phyloP scores from a whole-genome alignment of 1,139 yeast species.

The Entelexis paramagnoliae region DNA sequence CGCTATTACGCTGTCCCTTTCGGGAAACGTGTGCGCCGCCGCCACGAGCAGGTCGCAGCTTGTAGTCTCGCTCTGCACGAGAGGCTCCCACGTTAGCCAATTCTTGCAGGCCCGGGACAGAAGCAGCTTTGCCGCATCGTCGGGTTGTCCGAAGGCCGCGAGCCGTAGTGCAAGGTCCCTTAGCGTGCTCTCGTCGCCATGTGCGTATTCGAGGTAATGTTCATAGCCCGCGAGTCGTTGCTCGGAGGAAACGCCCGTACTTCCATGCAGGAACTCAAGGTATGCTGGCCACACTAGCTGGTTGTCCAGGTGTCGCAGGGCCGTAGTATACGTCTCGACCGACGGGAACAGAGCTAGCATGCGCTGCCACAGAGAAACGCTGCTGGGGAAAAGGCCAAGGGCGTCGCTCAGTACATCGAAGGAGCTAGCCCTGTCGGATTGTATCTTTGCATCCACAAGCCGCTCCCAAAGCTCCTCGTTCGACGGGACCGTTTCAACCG shows the following conservation, averaged over 20 bases:
- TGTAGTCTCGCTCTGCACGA: background rate
- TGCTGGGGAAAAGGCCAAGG: conserved; percentile 13
- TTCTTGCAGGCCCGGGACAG: background rate
- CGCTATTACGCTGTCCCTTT: conserved; percentile 1
- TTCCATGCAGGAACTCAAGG: conserved; percentile 4
- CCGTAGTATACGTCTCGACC: conserved; percentile 8
- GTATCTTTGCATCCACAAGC: background rate
- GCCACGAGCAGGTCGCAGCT: background rate
- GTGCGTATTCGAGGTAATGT: background rate
- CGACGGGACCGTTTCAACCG: conserved; percentile 16
- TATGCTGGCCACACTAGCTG: conserved; percentile 17
- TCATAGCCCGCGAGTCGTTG: background rate
- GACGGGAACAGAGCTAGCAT: conserved; percentile 12
- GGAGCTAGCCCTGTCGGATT: background rate
- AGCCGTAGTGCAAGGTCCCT: background rate
- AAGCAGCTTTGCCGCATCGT: background rate
- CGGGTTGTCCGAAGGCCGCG: background rate
- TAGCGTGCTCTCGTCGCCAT: background rate
- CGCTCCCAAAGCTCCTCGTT: conserved; percentile 10
- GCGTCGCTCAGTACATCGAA: conserved; percentile 8
- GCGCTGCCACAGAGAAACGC: conserved; percentile 12
- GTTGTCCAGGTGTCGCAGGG: conserved; percentile 11
- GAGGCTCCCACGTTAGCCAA: conserved; percentile 7
- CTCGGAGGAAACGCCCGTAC: background rate
- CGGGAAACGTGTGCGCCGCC: conserved; percentile 2